Evolutionary conservation across 2,329 filamentous ascomycete genomes (phyloP).

Genomic region (Graphilbum fragrans): DNA sequence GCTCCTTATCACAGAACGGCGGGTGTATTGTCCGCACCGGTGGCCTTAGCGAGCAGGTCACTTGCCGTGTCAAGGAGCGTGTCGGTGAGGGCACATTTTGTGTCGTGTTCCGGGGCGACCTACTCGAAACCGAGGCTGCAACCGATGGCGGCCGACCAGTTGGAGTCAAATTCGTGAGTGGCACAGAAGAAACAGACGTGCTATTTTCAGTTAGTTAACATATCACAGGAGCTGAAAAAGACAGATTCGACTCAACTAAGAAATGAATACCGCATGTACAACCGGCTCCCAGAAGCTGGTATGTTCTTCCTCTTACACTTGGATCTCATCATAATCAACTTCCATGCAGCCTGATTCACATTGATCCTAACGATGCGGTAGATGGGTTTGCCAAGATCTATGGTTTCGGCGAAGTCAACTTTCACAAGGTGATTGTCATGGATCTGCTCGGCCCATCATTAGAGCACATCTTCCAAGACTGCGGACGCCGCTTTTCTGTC

Average conservation of each 20-base stretch:
- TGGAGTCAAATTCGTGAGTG: constrained; percentile 9
- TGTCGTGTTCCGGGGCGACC: constrained; percentile 9
- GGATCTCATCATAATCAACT: too few relatives aligned
- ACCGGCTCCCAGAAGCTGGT: constrained; percentile 6
- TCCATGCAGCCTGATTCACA: not conserved
- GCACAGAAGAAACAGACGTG: not conserved
- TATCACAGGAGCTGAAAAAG: constrained; percentile 8
- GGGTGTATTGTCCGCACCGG: constrained; percentile 5
- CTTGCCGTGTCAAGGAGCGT: constrained; percentile 6
- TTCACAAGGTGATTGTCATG: constrained; percentile 12
- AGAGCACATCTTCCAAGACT: constrained; percentile 6
- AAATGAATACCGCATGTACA: constrained; percentile 12
- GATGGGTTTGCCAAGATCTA: constrained; percentile 10
- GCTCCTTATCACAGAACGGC: not conserved
- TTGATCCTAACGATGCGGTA: not conserved
- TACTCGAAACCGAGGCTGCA: not conserved
- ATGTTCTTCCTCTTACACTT: not conserved
- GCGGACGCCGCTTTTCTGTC: constrained; percentile 5
- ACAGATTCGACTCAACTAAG: constrained; percentile 11
- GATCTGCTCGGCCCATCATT: constrained; percentile 10
- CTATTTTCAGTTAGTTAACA: not conserved
- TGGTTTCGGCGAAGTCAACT: constrained; percentile 9
- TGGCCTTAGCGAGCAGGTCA: constrained; percentile 2
- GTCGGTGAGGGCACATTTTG: constrained; percentile 12
- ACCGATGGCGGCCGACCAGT: not conserved